These are phyloP conservation scores for Cyclotella baltica DNA, from an alignment of 108 stramenopile genomes.

Conservation along the genomic window DNA sequence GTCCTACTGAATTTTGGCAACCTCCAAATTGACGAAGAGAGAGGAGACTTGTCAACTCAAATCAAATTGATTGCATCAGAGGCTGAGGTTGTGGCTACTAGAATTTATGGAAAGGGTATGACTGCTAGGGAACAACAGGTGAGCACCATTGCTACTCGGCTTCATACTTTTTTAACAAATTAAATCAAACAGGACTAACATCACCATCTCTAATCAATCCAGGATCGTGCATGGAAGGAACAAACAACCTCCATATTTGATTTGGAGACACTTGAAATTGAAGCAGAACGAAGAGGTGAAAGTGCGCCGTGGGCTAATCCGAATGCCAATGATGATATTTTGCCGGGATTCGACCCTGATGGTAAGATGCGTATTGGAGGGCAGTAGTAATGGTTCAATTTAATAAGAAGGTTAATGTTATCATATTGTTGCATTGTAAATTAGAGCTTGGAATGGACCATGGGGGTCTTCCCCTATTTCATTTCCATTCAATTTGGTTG, in stretches of 20 bases:
- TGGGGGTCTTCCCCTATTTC: no score
- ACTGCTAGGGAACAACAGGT: slow-evolving; percentile 85
- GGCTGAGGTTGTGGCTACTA: slow-evolving; percentile 89
- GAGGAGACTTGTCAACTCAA: slow-evolving; percentile 78
- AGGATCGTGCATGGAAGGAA: slow-evolving; percentile 87
- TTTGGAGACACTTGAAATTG: slow-evolving; percentile 87
- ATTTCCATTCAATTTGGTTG: no score
- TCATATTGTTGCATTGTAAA: background rate
- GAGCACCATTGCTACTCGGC: slow-evolving; percentile 4
- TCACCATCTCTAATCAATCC: no score
- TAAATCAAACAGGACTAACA: background rate
- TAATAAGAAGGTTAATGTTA: background rate
- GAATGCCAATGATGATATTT: slow-evolving; percentile 72
- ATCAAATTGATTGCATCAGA: slow-evolving; percentile 84
- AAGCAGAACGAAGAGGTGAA: slow-evolving; percentile 83
- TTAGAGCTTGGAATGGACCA: no score
- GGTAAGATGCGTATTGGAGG: slow-evolving; percentile 90
- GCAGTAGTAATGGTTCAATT: slow-evolving; percentile 4
- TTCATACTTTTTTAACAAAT: background rate
- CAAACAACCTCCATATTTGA: slow-evolving; percentile 91
- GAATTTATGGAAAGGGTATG: slow-evolving; percentile 92
- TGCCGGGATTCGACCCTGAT: slow-evolving; percentile 82
- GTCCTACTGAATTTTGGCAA: slow-evolving; percentile 92
- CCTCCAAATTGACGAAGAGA: slow-evolving; percentile 74
- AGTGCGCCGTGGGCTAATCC: slow-evolving; percentile 86